Base-by-base conservation (phyloP, 495 filamentous ascomycete species). In the Aspergillus incahuasiensis region DNA sequence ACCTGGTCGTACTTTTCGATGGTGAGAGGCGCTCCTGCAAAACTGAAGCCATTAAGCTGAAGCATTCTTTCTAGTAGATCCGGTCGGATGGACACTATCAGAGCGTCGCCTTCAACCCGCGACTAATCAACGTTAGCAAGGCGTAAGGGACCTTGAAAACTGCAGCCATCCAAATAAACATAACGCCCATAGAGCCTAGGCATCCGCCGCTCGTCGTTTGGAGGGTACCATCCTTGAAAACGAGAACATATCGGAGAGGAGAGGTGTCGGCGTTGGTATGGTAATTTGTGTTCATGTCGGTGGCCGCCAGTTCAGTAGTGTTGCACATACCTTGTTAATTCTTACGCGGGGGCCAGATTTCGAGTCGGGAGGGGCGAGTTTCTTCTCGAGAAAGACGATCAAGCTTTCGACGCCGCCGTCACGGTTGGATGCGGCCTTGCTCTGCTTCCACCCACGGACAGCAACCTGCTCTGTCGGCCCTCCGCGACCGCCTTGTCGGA, bases 271-370 rank as follows among this genome's bases (percentile, higher is more conserved):
- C 56, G 71, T 64, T 71, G 77, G 73, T 72, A 68, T 71, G 77
- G 73, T 72, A 68, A 69, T 71, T 75, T 76, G 70, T 71, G 72
- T 65, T 75, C 77, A 71, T 71, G 72, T 64, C 71, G 72, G 67
- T 76, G 72, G 78, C 68, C 74, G 74, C 68, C 53, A 68, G 70
- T 69, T 69, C 65, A 40, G 32, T 71, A 65, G 63, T 75, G 68
- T 79, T 74, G 76, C 70, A 85, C 84, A 82, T 90, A 96, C 91
- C 86, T 91, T 91, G 77, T 82, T 86, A 55, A 95, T 86, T 66
- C 76, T 88, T 56, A 89, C 75, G 58, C 72, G 74, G 57, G 73
- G 67, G 72, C 71, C 73, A 69, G 68, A 75, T 76, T 72, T 79
- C 68, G 69, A 72, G 56, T 77, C 75, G 68, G 61, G 41, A 34